These are phyloP conservation scores for Asterionellopsis glacialis DNA, from an alignment of 108 stramenopile species.

Conservation along the genomic window DNA sequence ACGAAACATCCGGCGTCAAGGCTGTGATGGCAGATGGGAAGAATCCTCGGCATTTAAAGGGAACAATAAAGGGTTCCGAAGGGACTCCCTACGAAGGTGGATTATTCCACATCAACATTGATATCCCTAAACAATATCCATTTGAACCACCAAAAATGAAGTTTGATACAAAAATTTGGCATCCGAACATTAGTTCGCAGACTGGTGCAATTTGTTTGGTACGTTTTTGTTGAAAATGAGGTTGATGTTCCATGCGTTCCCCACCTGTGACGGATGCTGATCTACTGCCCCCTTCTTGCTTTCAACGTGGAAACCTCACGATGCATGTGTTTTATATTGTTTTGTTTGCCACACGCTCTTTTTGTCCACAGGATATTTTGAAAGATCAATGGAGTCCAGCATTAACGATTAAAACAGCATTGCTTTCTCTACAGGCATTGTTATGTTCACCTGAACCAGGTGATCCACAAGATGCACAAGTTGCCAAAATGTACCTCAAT, in stretches of 20 bases:
- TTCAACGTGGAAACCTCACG: background rate
- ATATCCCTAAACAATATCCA: constrained; percentile 83
- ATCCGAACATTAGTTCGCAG: constrained; percentile 93
- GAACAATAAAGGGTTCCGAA: constrained; percentile 62
- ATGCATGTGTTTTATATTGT: background rate
- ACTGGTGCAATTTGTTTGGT: constrained; percentile 97
- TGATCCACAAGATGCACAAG: constrained; percentile 97
- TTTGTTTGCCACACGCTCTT: background rate
- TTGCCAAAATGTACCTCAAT: constrained; percentile 87
- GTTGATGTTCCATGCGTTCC: background rate
- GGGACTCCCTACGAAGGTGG: constrained; percentile 84
- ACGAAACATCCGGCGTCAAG: constrained; percentile 52
- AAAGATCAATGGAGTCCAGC: constrained; percentile 98
- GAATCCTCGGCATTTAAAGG: constrained; percentile 48
- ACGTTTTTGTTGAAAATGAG: too few species aligned
- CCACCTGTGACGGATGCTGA: too few species aligned
- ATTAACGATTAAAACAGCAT: constrained; percentile 94
- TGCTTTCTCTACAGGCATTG: constrained; percentile 87
- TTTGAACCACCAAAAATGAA: constrained; percentile 95
- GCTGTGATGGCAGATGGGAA: constrained; percentile 34
- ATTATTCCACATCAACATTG: constrained; percentile 71
- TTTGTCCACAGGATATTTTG: constrained; percentile 80
- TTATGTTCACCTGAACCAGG: constrained; percentile 88
- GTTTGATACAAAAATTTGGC: constrained; percentile 95
- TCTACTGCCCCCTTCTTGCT: too few species aligned